Percentiles rank a stretch among this genome's conserved stretches.
Conservation (phyloP, 148 eudicot genomes). For the Rhododendron molle region DNA sequence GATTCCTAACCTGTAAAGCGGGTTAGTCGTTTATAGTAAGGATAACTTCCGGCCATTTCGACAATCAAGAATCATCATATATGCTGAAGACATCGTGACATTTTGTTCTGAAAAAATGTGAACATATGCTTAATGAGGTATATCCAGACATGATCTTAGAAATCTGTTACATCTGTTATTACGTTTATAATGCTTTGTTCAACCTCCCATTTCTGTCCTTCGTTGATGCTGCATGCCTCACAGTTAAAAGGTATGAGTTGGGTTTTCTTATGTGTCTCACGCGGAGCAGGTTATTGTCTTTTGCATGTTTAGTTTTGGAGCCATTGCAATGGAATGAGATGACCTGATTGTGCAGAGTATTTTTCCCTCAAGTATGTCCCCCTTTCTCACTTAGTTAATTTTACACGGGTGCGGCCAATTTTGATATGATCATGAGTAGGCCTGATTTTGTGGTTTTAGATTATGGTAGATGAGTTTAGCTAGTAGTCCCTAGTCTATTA, state of each 20-base stretch:
- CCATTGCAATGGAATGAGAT: not conserved
- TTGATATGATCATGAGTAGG: not conserved
- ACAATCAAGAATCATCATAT: not conserved
- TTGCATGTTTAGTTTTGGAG: not conserved
- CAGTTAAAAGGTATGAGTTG: not conserved
- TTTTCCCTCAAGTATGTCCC: not conserved
- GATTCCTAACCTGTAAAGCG: not conserved
- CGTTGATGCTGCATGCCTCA: not conserved
- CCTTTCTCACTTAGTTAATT: not conserved
- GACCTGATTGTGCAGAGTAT: not conserved
- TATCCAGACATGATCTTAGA: not conserved
- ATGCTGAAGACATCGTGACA: not conserved
- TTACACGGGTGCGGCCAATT: not conserved
- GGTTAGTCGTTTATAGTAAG: not conserved
- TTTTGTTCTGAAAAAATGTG: not conserved
- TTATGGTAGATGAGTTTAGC: not conserved
- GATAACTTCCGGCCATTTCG: not conserved
- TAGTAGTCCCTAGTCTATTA: not conserved
- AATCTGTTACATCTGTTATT: not conserved
- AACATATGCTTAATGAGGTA: not conserved
- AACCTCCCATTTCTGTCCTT: not conserved
- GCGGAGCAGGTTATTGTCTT: not conserved
- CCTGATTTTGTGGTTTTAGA: not conserved
- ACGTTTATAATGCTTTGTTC: not conserved
- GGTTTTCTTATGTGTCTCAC: not conserved